phyloP scores from a whole-genome alignment of 805 yeast species.

The Starmerella bombi region DNA sequence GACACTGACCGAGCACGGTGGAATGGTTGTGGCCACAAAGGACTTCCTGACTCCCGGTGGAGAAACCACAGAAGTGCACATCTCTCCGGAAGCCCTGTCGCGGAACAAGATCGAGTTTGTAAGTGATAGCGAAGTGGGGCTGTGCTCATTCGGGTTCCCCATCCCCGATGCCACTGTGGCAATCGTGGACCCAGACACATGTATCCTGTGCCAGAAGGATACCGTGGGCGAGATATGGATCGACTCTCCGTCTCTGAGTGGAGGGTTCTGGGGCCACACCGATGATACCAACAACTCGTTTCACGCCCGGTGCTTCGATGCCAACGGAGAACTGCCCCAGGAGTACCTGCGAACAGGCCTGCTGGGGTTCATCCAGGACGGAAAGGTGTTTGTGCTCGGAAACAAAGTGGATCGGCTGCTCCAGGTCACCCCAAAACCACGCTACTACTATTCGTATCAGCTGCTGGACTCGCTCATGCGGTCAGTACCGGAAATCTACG shows the following conservation, averaged over 20 bases:
- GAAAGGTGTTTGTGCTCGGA: slow-evolving; percentile 79
- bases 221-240: slow-evolving; percentile 96
- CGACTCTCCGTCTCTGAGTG: slow-evolving; percentile 82
- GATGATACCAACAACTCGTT: slow-evolving; percentile 61
- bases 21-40: slow-evolving; percentile 80
- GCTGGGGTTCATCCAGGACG: slow-evolving; percentile 75
- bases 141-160: slow-evolving; percentile 90
- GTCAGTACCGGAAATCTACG: slow-evolving; percentile 67
- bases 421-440: slow-evolving; percentile 14
- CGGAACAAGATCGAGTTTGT: slow-evolving; percentile 59
- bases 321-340: slow-evolving; percentile 53
- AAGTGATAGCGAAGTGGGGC: slow-evolving; percentile 34
- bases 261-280: slow-evolving; percentile 69
- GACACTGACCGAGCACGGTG: slow-evolving; percentile 87
- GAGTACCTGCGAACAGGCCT: slow-evolving; percentile 84
- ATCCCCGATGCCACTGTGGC: slow-evolving; percentile 89
- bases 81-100: slow-evolving; percentile 61
- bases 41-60: slow-evolving; percentile 60
- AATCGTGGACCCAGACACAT: slow-evolving; percentile 85
- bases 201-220: slow-evolving; percentile 53
- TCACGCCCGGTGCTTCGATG: slow-evolving; percentile 68
- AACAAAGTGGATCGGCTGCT: slow-evolving; percentile 76
- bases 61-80: slow-evolving; percentile 43
- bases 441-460: slow-evolving; percentile 79
- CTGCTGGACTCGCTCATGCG: slow-evolving; percentile 71